phyloP scores from a whole-genome alignment of 371 early-diverging fungal species.

The Actinomortierella wolfii region DNA sequence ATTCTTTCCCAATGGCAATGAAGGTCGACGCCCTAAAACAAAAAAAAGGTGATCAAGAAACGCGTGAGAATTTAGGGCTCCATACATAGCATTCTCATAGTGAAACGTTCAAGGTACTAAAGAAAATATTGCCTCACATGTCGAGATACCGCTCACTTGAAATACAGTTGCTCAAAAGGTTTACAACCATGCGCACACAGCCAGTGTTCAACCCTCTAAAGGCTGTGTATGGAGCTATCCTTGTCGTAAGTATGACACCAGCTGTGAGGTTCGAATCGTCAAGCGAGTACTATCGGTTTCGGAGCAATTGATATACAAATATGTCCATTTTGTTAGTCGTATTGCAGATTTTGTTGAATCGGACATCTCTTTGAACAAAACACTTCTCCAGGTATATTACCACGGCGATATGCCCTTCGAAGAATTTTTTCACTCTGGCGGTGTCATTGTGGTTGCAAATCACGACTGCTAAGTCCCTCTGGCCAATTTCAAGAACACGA shows the following conservation, averaged over 20 bases:
- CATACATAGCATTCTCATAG: background rate
- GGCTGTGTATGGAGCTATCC: background rate
- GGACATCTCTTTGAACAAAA: background rate
- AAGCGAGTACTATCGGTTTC: background rate
- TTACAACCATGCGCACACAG: conserved; percentile 17
- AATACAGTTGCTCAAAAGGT: conserved; percentile 3
- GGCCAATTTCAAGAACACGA: conserved; percentile 14
- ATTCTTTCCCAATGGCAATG: conserved; percentile 24
- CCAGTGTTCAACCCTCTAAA: conserved; percentile 7
- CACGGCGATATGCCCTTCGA: conserved; percentile 8
- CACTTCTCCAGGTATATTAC: background rate
- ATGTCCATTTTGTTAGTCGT: no score
- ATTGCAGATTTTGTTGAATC: no score
- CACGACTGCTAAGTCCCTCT: conserved; percentile 14
- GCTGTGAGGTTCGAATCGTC: background rate
- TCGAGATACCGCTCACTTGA: conserved; percentile 16
- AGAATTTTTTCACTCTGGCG: conserved; percentile 5
- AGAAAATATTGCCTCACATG: conserved; percentile 10
- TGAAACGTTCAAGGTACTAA: background rate
- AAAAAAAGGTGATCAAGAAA: background rate
- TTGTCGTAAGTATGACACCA: conserved; percentile 21
- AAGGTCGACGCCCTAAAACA: conserved; percentile 21
- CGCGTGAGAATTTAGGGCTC: background rate
- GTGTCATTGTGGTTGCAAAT: conserved; percentile 17
- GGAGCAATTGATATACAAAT: background rate